These are phyloP conservation scores for Larix kaempferi DNA, from an alignment of 75 land plant genomes.

Conservation along the genomic window DNA sequence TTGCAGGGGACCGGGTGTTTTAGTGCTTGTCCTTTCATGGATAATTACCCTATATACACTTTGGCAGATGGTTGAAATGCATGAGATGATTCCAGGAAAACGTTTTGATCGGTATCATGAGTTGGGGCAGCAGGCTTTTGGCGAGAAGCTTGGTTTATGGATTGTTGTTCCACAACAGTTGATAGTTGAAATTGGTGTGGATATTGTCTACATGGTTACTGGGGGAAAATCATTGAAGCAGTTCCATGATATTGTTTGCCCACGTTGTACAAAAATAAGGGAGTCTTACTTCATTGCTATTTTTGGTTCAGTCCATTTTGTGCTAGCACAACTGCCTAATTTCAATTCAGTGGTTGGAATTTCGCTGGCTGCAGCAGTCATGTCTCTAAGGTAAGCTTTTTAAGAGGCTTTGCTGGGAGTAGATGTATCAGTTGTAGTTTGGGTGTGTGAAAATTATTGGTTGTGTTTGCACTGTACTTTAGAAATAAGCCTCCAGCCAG, in stretches of 20 bases:
- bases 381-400: conserved; percentile 58
- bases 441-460: too few relatives aligned
- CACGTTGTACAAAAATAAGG: conserved; percentile 20
- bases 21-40: conserved; percentile 54
- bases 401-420: background rate
- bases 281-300: conserved; percentile 59
- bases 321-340: conserved; percentile 60
- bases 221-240: conserved; percentile 61
- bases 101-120: conserved; percentile 84
- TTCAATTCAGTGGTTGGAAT: conserved; percentile 63
- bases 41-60: conserved; percentile 62
- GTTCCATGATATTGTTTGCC: conserved; percentile 39
- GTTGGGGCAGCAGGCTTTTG: conserved; percentile 71
- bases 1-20: conserved; percentile 70
- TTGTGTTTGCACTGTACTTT: too few relatives aligned
- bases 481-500: too few relatives aligned
- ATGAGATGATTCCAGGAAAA: conserved; percentile 73
- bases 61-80: conserved; percentile 86
- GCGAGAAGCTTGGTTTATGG: conserved; percentile 61
- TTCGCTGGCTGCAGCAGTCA: conserved; percentile 65
- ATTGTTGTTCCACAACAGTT: conserved; percentile 71
- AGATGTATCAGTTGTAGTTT: too few relatives aligned
- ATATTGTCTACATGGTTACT: conserved; percentile 82
- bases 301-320: conserved; percentile 53
- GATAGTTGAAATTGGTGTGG: conserved; percentile 52